Percentiles rank a stretch among this genome's conserved stretches.
phyloP scores from a whole-genome alignment of 1,284 basidiomycete genomes.

The Moniliella sp. region DNA sequence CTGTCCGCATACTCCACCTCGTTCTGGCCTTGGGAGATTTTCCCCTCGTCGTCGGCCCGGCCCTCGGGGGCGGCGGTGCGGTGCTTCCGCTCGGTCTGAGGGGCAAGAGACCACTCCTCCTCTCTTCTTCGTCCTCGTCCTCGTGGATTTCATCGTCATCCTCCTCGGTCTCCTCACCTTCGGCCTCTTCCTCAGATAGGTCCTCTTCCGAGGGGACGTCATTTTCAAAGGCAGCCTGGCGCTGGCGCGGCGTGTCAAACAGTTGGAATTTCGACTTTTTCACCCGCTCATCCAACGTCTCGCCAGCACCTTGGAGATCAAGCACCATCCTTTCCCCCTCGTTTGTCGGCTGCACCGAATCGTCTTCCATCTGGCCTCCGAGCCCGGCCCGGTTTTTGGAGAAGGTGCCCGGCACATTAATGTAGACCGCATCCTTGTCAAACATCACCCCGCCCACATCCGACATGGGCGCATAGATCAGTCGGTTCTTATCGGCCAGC shows the following conservation, averaged over 20 bases:
- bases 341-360: slow-evolving; percentile 35
- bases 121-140: slow-evolving; percentile 14
- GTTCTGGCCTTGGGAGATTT: slow-evolving; percentile 4
- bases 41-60: slow-evolving; percentile 7
- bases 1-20: slow-evolving; percentile 29
- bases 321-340: slow-evolving; percentile 96
- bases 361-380: slow-evolving; percentile 38
- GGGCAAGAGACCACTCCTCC: slow-evolving; percentile 4
- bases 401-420: slow-evolving; percentile 88
- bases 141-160: slow-evolving; percentile 16
- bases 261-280: slow-evolving; percentile 62
- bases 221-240: slow-evolving; percentile 17
- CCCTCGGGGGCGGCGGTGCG: slow-evolving; percentile 4
- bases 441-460: slow-evolving; percentile 90
- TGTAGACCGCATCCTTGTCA: slow-evolving; percentile 94
- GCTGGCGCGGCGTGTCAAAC: slow-evolving; percentile 48
- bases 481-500: slow-evolving; percentile 80
- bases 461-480: slow-evolving; percentile 94
- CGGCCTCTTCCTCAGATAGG: slow-evolving; percentile 16
- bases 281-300: slow-evolving; percentile 65
- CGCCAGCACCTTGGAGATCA: slow-evolving; percentile 65
- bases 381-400: slow-evolving; percentile 39
- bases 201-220: slow-evolving; percentile 30
- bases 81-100: slow-evolving; percentile 4
- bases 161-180: slow-evolving; percentile 15